These are phyloP conservation scores for Trichophyton mentagrophytes DNA, from an alignment of 2,329 filamentous ascomycete genomes.

Conservation along the genomic window DNA sequence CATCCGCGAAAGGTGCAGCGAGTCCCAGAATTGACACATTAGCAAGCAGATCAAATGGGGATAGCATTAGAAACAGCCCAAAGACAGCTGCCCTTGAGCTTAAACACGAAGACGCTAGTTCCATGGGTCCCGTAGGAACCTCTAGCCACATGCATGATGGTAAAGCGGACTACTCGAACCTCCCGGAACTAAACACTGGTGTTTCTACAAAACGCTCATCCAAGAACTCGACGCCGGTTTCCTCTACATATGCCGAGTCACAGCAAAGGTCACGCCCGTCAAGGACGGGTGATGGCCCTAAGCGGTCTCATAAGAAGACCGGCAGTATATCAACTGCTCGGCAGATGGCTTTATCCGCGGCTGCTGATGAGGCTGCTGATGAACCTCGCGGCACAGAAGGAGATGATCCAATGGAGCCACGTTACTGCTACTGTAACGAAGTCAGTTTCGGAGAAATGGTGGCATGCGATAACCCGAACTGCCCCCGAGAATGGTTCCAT, in stretches of 20 bases:
- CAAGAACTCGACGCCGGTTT: conserved; percentile 21
- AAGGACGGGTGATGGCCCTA: conserved; percentile 13
- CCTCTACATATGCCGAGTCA: conserved; percentile 19
- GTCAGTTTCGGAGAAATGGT: conserved; percentile 79
- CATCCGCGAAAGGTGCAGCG: background rate
- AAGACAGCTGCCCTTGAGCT: background rate
- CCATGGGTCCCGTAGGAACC: background rate
- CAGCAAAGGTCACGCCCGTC: conserved; percentile 14
- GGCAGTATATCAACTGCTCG: conserved; percentile 10
- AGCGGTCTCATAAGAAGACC: conserved; percentile 27
- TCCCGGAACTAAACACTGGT: conserved; percentile 4
- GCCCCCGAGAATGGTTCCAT: conserved; percentile 71
- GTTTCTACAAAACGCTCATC: conserved; percentile 16
- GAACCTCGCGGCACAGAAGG: conserved; percentile 33
- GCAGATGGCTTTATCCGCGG: conserved; percentile 14
- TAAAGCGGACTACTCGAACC: background rate
- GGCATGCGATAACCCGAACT: conserved; percentile 61
- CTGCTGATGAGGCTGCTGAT: conserved; percentile 32
- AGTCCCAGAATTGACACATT: conserved; percentile 9
- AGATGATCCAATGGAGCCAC: conserved; percentile 55
- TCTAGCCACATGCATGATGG: background rate
- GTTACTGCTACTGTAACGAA: conserved; percentile 68
- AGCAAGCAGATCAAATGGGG: conserved; percentile 17
- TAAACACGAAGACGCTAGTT: background rate
- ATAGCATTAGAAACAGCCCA: conserved; percentile 18